Evolutionary conservation across 1,284 basidiomycete genomes (phyloP).

Genomic region (Trametes pubescens): DNA sequence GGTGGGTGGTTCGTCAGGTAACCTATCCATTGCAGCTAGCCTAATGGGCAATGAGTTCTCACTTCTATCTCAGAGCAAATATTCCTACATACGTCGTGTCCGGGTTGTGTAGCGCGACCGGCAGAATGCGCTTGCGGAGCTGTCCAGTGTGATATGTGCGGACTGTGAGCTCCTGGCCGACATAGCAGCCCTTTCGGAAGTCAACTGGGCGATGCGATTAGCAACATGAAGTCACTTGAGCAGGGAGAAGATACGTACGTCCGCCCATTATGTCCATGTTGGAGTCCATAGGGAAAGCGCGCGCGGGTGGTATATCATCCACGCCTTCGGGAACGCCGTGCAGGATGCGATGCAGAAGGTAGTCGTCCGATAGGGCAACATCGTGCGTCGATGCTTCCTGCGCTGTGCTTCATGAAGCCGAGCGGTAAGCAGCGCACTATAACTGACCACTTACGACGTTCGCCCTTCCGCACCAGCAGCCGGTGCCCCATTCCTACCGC

Average conservation of each 20-base stretch:
- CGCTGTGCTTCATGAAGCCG: constrained; percentile 51
- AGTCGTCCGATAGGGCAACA: constrained; percentile 59
- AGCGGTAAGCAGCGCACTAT: constrained; percentile 3
- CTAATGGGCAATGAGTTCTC: neutral
- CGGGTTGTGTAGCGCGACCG: constrained; percentile 64
- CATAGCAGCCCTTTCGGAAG: constrained; percentile 97
- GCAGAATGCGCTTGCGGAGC: constrained; percentile 90
- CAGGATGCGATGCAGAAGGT: constrained; percentile 81
- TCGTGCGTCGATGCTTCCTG: constrained; percentile 64
- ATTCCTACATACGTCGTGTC: constrained; percentile 21
- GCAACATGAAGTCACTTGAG: neutral
- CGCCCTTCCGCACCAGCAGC: constrained; percentile 73
- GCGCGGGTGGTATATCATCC: constrained; percentile 78
- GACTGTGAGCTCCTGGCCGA: constrained; percentile 97
- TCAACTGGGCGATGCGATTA: constrained; percentile 70
- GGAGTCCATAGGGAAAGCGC: constrained; percentile 92
- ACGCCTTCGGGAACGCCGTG: constrained; percentile 91
- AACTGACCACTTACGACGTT: constrained; percentile 65
- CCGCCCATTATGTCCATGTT: constrained; percentile 95
- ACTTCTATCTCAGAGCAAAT: neutral
- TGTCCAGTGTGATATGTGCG: constrained; percentile 96
- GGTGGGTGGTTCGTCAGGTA: constrained; percentile 12
- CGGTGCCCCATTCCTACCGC: constrained; percentile 82
- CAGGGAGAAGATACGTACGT: constrained; percentile 56
- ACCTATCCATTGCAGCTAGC: constrained; percentile 2